Evolutionary conservation across 2,329 filamentous ascomycete species (phyloP).

Genomic region (Paecilomyces variotii): DNA sequence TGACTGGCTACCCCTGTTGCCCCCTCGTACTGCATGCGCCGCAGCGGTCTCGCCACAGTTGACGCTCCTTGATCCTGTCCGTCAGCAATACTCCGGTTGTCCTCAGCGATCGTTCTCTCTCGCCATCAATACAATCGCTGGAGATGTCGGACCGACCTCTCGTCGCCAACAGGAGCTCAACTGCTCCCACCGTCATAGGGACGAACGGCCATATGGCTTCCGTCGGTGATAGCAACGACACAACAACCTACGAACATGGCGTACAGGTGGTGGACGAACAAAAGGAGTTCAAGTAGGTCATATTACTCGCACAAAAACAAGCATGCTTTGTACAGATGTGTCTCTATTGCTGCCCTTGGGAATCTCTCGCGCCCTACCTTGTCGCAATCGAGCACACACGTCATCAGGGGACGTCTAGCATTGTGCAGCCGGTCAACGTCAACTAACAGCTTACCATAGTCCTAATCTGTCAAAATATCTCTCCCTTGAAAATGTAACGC

Average conservation of each 20-base stretch:
- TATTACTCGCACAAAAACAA: not conserved
- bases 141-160: slow-evolving; percentile 18
- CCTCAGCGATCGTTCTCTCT: slow-evolving; percentile 10
- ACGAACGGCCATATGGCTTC: slow-evolving; percentile 41
- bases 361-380: not conserved
- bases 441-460: slow-evolving; percentile 41
- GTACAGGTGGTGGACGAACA: slow-evolving; percentile 95
- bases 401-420: not conserved
- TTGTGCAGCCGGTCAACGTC: slow-evolving; percentile 6
- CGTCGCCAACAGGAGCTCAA: slow-evolving; percentile 19
- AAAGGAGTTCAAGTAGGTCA: slow-evolving; percentile 86
- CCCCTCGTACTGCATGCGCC: not conserved
- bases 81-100: not conserved
- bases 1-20: not conserved
- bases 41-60: not conserved
- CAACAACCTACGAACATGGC: slow-evolving; percentile 67
- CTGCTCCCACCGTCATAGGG: slow-evolving; percentile 30
- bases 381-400: not conserved
- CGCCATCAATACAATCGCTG: slow-evolving; percentile 19
- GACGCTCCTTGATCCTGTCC: not conserved
- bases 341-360: not conserved
- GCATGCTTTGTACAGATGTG: not conserved
- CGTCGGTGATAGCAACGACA: slow-evolving; percentile 29
- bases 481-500: slow-evolving; percentile 66
- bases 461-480: slow-evolving; percentile 75